Evolutionary conservation across 306 rosid species (phyloP), one percentile per base, ranked within the genome.

Genomic region (Acacia confusa): DNA sequence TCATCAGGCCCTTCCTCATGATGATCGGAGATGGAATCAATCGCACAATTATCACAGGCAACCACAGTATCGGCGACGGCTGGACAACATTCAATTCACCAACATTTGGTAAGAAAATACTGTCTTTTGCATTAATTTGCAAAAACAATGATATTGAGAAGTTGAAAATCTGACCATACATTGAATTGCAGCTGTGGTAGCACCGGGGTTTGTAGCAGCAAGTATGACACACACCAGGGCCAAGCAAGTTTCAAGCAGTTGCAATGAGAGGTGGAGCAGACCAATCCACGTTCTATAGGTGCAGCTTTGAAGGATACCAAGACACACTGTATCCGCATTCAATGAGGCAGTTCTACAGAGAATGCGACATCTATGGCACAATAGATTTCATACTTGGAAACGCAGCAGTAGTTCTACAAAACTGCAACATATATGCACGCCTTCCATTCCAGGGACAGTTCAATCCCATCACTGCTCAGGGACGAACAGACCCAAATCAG

Each of bases 1-100:
- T 79, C 78, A 71, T 83, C 28, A 89, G 89, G 78, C 73, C 55
- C 73, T 78, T 85, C 58, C n/a, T n/a, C 84, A 88, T 91, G 91
- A 86, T 91, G 84, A 80, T 92, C 25, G 95, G 95, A 32, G 94
- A 89, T 6, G 95, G 97, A 1, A 91, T 89, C 43, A 89, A 89
- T 69, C 90, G 82, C 80, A 92, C 95, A 0, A 57, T 91, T 16
- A 65, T 92, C 79, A 91, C 91, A 4, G 97, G 95, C 6, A 88
- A 79, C 63, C 88, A 84, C 44, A 92, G 91, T 44, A 89, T 79
- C 16, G 87, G 53, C 2, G 95, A 89, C 65, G 92, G 91, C 8
- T 91, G 88, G 88, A 91, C 92, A 13, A 92, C 97, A 25, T 92
- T 91, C 85, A 88, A 84, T 78, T 90, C 93, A 41, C 89, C 95